Base-by-base conservation (phyloP, 2,329 filamentous ascomycete species). In the Eutypa lata region DNA sequence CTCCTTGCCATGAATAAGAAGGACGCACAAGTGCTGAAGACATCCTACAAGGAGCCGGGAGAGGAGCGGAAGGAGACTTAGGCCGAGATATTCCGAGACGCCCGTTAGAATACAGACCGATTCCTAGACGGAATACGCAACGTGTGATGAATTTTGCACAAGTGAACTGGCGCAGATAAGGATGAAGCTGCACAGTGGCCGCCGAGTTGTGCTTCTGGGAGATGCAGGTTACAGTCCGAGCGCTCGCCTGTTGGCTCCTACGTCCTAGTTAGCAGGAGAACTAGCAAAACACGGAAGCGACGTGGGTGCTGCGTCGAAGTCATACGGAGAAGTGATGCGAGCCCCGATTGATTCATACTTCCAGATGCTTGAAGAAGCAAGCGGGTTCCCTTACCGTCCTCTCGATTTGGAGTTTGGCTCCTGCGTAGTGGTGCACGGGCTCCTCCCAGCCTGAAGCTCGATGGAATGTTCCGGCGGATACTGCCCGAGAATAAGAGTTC, bases 1-100 rank as follows among this genome's bases (percentile, higher is more conserved):
- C 51, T 75, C 16, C 53, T 51, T 37, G 50, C 33, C 8, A 56
- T 56, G 57, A 33, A 13, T 8, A 21, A 18, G 58, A 22, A 19
- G 42, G 37, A 47, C 26, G 28, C 16, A 24, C 48, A 55, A 14
- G 47, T 44, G 26, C 48, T 55, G 10, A 49, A 13, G n/a, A 51
- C 45, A 11, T 28, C 24, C 7, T 53, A 55, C 31, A 52, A 53
- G 22, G 53, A 55, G 38, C 21, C 53, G 19, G 28, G 53, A 24
- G 51, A 53, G 21, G 53, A 53, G 44, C 55, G 52, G 26, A 57
- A 55, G 47, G 42, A 55, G 22, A 49, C 48, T 4, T 53, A 51
- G 10, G 43, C 47, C 3, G 51, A 55, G 35, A 6, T 38, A 6
- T 38, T 38, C 35, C 6, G 6, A 14, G n/a, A 38, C n/a, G 35